Evolutionary conservation across 1,284 basidiomycete genomes (phyloP), one percentile per base, ranked within the genome.

Genomic region (Lentinula novae-zelandiae): DNA sequence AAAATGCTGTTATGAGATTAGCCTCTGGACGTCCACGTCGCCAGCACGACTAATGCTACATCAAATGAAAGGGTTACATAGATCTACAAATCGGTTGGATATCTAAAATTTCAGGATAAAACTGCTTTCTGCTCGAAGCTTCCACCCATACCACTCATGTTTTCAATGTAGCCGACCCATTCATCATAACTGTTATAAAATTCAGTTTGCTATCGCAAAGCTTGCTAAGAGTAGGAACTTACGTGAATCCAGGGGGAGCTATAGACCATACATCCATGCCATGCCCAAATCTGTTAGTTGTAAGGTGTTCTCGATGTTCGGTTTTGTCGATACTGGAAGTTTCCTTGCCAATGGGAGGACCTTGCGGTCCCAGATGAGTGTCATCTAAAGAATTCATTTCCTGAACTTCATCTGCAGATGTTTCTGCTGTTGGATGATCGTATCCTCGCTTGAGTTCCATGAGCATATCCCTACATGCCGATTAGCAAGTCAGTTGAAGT

Each of bases 1-100:
- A 89, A 74, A 88, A 92, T 52, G 90, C 89, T 31, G 93, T 96
- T 69, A 73, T 92, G 57, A 82, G 80, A 70, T 89, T 92, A 73
- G 82, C 79, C 39, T 73, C 82, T 20, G 75, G 76, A 48, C 72
- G 74, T 63, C 81, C 86, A 62, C 73, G 76, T 56, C 77, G 79
- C 65, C 84, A 83, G 52, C 69, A 73, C 59, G 73, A 76, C 60
- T 42, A 31, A 27, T 5, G 7, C 13, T 7, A 15, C 7, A 13
- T 17, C 2, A 46, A 42, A n/a, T 7, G 5, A 46, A 31, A 22
- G 2, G 52, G 7, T 54, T 44, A 33, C 36, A 56, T 22, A 6
- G 31, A 27, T 5, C 69, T 60, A 68, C 39, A 12, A 27, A 53
- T n/a, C 3, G 12, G 12, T 22, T 50, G 31, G 49, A 50, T 50